Evolutionary conservation across 305 asterid species (phyloP).

Genomic region (Fraxinus floribunda): DNA sequence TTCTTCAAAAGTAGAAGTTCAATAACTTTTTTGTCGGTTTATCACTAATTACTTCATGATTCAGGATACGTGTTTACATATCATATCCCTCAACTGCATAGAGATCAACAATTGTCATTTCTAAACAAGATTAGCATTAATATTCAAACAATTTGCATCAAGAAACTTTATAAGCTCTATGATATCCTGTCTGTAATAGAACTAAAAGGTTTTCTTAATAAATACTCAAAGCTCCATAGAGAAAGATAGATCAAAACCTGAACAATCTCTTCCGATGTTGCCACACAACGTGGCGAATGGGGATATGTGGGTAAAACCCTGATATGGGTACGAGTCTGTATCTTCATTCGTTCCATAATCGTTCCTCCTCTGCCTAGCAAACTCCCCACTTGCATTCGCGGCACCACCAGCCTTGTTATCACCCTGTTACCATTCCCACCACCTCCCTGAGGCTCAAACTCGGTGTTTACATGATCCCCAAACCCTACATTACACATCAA

Average conservation of each 20-base stretch:
- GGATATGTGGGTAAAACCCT: conserved; percentile 82
- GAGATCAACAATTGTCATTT: background rate
- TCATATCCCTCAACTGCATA: conserved; percentile 10
- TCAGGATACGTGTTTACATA: conserved; percentile 11
- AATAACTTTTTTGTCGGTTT: conserved; percentile 20
- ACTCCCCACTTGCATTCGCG: conserved; percentile 81
- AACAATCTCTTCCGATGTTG: conserved; percentile 92
- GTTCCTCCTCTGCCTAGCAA: conserved; percentile 94
- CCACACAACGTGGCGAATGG: conserved; percentile 76
- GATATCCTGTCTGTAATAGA: background rate
- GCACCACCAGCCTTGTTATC: conserved; percentile 85
- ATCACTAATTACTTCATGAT: background rate
- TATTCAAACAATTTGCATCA: conserved; percentile 8
- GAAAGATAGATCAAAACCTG: conserved; percentile 59
- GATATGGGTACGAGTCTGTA: conserved; percentile 80
- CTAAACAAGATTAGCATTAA: conserved; percentile 20
- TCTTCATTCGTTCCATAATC: conserved; percentile 93
- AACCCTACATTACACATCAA: conserved; percentile 46
- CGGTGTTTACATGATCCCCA: conserved; percentile 46
- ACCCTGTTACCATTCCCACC: conserved; percentile 45
- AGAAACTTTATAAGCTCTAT: background rate
- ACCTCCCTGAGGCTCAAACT: conserved; percentile 46
- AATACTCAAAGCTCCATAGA: conserved; percentile 24
- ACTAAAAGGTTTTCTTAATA: background rate
- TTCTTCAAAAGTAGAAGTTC: conserved; percentile 14